Evolutionary conservation across 2,329 filamentous ascomycete species (phyloP), one percentile per base, ranked within the genome.

Genomic region (Aspergillus ibericus): DNA sequence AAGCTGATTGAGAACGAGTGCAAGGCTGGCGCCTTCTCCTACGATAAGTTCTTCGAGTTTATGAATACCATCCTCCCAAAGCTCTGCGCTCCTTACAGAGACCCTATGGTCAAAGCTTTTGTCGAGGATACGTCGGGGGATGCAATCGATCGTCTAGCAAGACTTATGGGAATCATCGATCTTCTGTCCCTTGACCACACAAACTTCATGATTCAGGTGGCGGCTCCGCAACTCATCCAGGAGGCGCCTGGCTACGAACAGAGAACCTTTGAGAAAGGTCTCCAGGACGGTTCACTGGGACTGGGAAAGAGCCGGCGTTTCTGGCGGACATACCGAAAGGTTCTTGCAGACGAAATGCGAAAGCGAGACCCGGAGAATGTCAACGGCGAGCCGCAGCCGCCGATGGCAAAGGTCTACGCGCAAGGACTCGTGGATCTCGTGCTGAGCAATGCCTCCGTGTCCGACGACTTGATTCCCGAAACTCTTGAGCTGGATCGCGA

Each of bases 51-150:
- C 72, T 88, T 88, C 69, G 74, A 77, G 13, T 88, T 87, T 64
- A 87, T 88, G 79, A 81, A 82, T 34, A 80, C 78, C 48, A 82
- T 88, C 29, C 74, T 88, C 20, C 85, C 85, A 0, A 86, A 86
- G 66, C 81, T 88, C 9, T 88, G 86, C 67, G 86, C 86, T 5
- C 86, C 86, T 2, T 86, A 86, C 65, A 81, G 86, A 22, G 86
- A 88, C 66, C 77, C 80, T 9, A 79, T 83, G 58, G 84, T 88
- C 50, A 82, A 83, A 66, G 77, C 75, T 3, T 78, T 88, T 56
- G 76, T 80, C 4, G 80, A 83, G 27, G 79, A 85, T 59, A 74
- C 68, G 8, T 77, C 75, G 1, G 76, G 80, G 1, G 82, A 84
- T 70, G 85, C 85, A 70, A 85, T 88, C 56, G 83, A 87, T 65